Conservation (phyloP, 495 filamentous ascomycete genomes). For the Xylaria longipes region DNA sequence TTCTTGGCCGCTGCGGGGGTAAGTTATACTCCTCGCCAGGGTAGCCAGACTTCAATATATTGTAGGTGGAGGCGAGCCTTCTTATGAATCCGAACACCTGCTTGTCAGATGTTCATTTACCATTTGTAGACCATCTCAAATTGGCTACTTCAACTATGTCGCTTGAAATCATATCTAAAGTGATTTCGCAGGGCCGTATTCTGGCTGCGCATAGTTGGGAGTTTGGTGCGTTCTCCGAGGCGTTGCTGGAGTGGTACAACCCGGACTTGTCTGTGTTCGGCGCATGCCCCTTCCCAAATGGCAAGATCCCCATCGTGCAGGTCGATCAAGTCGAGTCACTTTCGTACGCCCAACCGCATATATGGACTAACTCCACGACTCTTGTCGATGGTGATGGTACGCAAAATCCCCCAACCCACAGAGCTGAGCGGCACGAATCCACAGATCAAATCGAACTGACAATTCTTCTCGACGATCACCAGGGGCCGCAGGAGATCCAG, state of each 20-base stretch:
- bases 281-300: slow-evolving; percentile 48
- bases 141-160: slow-evolving; percentile 21
- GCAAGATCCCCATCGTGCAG: slow-evolving; percentile 45
- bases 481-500: slow-evolving; percentile 52
- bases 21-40: too few relatives aligned
- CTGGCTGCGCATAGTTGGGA: slow-evolving; percentile 53
- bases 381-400: slow-evolving; percentile 42
- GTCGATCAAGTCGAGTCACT: slow-evolving; percentile 37
- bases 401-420: slow-evolving; percentile 18
- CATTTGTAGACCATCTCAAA: neutral
- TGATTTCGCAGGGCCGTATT: slow-evolving; percentile 32
- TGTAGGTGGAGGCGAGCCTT: too few relatives aligned
- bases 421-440: neutral
- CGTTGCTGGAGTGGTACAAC: slow-evolving; percentile 55
- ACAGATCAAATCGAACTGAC: slow-evolving; percentile 1
- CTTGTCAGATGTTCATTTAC: neutral
- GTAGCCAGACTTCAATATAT: too few relatives aligned
- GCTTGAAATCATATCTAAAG: slow-evolving; percentile 29
- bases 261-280: slow-evolving; percentile 53
- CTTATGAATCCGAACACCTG: too few relatives aligned
- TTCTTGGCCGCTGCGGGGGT: too few relatives aligned
- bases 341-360: slow-evolving; percentile 45
- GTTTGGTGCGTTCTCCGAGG: slow-evolving; percentile 54
- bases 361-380: slow-evolving; percentile 37
- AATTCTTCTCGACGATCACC: slow-evolving; percentile 8